phyloP scores from a whole-genome alignment of 2,329 filamentous ascomycete genomes.

The Fusarium torreyae region DNA sequence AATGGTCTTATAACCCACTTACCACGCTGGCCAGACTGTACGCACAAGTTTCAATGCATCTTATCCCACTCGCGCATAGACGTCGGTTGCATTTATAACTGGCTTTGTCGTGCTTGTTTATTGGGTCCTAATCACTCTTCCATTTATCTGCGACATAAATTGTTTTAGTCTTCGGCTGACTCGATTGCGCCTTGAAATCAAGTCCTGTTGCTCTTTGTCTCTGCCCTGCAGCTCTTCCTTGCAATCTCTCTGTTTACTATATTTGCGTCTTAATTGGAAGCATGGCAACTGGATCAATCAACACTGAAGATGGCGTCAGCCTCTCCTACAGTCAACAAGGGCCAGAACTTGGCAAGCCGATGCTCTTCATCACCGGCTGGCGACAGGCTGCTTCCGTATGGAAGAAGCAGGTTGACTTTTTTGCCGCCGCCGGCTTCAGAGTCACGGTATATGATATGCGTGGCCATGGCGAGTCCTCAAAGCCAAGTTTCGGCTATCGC shows the following conservation, averaged over 20 bases:
- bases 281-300: not conserved
- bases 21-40: too few species aligned
- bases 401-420: not conserved
- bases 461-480: conserved; percentile 5
- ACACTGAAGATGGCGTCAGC: not conserved
- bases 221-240: not conserved
- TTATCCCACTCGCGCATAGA: too few species aligned
- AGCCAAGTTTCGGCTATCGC: not conserved
- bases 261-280: not conserved
- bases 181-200: not conserved
- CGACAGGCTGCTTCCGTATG: not conserved
- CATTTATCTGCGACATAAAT: too few species aligned
- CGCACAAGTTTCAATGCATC: too few species aligned
- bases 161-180: not conserved
- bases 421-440: not conserved
- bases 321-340: not conserved
- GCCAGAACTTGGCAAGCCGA: not conserved
- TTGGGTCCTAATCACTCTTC: too few species aligned
- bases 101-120: too few species aligned
- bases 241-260: not conserved
- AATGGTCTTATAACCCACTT: too few species aligned
- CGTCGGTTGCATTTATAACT: too few species aligned
- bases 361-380: conserved; percentile 5
- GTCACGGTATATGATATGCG: conserved; percentile 8
- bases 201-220: not conserved